Base-by-base conservation (phyloP, 208 protist species). In the Crithidia fasciculata region DNA sequence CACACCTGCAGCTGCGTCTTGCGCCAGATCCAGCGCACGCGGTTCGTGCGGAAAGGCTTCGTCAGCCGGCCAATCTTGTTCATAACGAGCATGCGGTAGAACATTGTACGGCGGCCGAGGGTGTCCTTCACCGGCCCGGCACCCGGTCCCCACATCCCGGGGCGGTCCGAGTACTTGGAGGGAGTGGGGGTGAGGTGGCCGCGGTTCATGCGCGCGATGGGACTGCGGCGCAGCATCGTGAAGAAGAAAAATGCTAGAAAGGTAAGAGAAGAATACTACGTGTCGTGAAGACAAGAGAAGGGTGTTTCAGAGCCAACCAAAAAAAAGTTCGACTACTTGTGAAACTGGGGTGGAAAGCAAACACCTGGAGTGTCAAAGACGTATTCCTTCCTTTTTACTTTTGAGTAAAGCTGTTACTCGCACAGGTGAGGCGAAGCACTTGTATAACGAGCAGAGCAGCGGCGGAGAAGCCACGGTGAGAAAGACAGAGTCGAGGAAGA, bases 51-150 rank as follows among this genome's bases (percentile, higher is more conserved):
- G 47, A 96, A 80, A 7, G 92, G 92, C 81, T 94, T 95, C 60
- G 92, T 96, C 47, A 89, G 58, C 13, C 86, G 69, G 5, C 92
- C 92, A 65, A 95, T 91, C 72, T 89, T 93, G 68, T 93, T 95
- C 82, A 96, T 88, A n/a, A 76, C 72, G 3, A 96, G 65, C 89
- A 96, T 94, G 53, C 89, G 85, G 74, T 89, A 96, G 69, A 96
- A 96, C 76, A 94, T 80, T 16, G 86, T 90, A 28, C 91, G 88
- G 16, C 91, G 88, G 5, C 86, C 87, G 44, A 96, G 81, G 8
- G 91, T 96, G 54, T 96, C 91, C 74, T 96, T 96, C 18, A 88
- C 84, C 15, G 91, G 91, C 2, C 91, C 91, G 1, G 84, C 83
- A 0, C 82, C 87, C 3, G 91, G 89, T 0, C 91, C 91, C 91